phyloP scores from a whole-genome alignment of 208 protist species.

The Vickermania ingenoplastis region DNA sequence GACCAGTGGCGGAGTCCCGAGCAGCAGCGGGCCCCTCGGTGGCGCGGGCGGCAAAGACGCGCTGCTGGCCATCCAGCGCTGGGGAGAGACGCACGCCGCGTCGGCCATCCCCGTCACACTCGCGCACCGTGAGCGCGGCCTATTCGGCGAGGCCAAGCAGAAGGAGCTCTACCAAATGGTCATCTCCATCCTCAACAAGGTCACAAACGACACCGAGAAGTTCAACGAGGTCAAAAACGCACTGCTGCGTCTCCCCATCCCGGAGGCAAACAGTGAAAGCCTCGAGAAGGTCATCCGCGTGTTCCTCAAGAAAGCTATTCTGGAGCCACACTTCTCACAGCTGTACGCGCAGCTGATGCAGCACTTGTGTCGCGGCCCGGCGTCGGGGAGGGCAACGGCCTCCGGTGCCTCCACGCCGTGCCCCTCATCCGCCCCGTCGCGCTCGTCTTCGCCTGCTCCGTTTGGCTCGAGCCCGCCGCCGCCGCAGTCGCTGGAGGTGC shows the following conservation, averaged over 20 bases:
- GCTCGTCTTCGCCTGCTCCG: neutral
- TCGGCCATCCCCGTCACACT: constrained; percentile 46
- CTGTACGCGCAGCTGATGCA: constrained; percentile 65
- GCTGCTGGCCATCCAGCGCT: constrained; percentile 35
- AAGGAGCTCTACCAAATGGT: constrained; percentile 76
- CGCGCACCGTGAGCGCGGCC: constrained; percentile 35
- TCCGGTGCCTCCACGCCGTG: neutral
- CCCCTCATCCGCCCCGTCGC: neutral
- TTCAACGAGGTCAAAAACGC: constrained; percentile 80
- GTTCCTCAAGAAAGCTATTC: constrained; percentile 77
- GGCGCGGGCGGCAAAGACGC: neutral
- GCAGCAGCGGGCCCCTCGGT: neutral
- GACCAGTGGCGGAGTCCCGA: constrained; percentile 12
- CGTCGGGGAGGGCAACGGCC: neutral
- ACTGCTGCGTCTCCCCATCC: constrained; percentile 71
- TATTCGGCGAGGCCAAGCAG: constrained; percentile 62
- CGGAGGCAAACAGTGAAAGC: constrained; percentile 59
- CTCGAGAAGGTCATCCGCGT: constrained; percentile 58
- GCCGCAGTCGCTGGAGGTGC: constrained; percentile 34
- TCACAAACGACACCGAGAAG: constrained; percentile 64
- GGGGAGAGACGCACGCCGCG: constrained; percentile 59
- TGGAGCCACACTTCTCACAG: constrained; percentile 61
- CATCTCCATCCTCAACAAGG: constrained; percentile 74
- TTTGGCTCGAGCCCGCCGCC: no score
- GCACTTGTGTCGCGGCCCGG: constrained; percentile 31